Evolutionary conservation across 2,329 filamentous ascomycete genomes (phyloP), one percentile per base, ranked within the genome.

Genomic region (Fusarium buxicola): DNA sequence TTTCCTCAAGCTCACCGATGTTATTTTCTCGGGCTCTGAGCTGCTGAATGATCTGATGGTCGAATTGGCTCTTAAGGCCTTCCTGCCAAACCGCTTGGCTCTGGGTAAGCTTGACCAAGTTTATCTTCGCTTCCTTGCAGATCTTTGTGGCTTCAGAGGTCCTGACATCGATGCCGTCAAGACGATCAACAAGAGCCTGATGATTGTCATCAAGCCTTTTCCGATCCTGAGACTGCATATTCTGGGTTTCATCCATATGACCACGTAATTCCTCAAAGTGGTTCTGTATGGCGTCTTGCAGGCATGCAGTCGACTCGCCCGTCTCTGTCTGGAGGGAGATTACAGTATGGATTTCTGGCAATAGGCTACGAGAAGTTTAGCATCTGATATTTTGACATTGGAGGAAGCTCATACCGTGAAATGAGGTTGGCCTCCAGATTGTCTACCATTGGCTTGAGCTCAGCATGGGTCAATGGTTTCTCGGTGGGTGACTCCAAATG

Each of bases 1-100:
- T 63, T n/a, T 58, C 34, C 28, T 73, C 69, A 4, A 73, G 44
- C 8, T 63, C 54, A 10, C 16, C 34, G 25, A 74, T 60, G 24
- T 46, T 65, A n/a, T 45, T 47, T 15, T 69, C 64, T 10, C 70
- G 65, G 12, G 52, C 50, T 18, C 55, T 35, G 16, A 74, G 46
- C n/a, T 60, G 63, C 18, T 57, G 38, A 8, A 43, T 41, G 8
- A 74, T 41, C n/a, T 60, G 32, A 7, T 53, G 49, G 18, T 53
- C 56, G n/a, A 70, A 25, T 9, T 44, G 32, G 16, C 13, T 21
- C 24, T 63, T 35, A 8, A 60, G 27, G 2, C 15, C 30, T 31
- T 59, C 47, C 25, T 56, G 46, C 43, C 40, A 49, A 15, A 34
- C 31, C 11, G 30, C 24, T 24, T 67, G 49, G 8, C 28, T 36